Conservation (phyloP, 192 early-diverging fungal species). For the Physocladia obscura region DNA sequence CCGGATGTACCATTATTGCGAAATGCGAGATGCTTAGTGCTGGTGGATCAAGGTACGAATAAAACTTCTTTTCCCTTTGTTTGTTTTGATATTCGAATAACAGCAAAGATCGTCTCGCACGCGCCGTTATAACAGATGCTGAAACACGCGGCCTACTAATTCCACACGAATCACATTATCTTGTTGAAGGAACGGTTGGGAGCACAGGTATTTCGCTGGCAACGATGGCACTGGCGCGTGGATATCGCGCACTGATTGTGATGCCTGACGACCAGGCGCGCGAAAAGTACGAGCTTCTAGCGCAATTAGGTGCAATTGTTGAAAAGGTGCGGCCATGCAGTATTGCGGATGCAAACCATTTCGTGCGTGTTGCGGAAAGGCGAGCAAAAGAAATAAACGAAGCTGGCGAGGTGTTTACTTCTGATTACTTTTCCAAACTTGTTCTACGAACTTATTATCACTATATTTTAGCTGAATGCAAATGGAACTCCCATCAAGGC, state of each 20-base stretch:
- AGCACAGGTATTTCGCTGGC: slow-evolving; percentile 96
- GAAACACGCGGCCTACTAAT: slow-evolving; percentile 66
- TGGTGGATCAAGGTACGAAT: slow-evolving; percentile 56
- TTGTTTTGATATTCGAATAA: not conserved
- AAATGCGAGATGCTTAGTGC: slow-evolving; percentile 81
- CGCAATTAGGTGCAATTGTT: slow-evolving; percentile 80
- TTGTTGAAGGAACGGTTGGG: slow-evolving; percentile 93
- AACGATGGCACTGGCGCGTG: slow-evolving; percentile 81
- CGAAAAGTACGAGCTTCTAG: slow-evolving; percentile 86
- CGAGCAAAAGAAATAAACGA: slow-evolving; percentile 70
- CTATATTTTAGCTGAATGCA: slow-evolving; percentile 11
- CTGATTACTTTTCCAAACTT: not conserved
- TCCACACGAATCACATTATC: slow-evolving; percentile 72
- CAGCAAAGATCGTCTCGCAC: slow-evolving; percentile 87
- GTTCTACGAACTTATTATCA: not conserved
- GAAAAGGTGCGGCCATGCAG: slow-evolving; percentile 89
- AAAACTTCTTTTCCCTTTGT: too few relatives aligned
- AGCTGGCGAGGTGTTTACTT: slow-evolving; percentile 6
- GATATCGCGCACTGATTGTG: slow-evolving; percentile 91
- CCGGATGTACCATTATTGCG: slow-evolving; percentile 81
- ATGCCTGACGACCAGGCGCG: slow-evolving; percentile 90
- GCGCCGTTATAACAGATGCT: slow-evolving; percentile 79
- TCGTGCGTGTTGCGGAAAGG: slow-evolving; percentile 83
- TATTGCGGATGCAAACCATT: slow-evolving; percentile 88
- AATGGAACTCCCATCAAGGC: slow-evolving; percentile 36